Evolutionary conservation across 805 yeast genomes (phyloP).

Genomic region (Candida boleticola): DNA sequence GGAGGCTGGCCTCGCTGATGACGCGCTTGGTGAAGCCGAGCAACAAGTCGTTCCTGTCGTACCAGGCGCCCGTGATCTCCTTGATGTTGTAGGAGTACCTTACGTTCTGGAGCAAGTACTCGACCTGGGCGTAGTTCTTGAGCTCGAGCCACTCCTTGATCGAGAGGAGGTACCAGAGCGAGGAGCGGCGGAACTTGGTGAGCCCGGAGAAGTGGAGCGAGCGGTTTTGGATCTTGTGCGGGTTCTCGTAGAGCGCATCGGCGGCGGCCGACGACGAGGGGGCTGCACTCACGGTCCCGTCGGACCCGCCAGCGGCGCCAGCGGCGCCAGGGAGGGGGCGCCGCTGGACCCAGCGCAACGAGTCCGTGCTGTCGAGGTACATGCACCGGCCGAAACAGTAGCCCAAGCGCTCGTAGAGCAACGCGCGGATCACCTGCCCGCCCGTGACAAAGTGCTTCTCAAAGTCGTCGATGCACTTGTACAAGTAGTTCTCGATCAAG

Average conservation of each 20-base stretch:
- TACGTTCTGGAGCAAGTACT: slow-evolving; percentile 24
- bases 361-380: slow-evolving; percentile 9
- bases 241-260: slow-evolving; percentile 35
- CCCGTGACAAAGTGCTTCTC: slow-evolving; percentile 43
- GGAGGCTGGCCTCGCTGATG: not conserved
- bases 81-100: slow-evolving; percentile 18
- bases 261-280: slow-evolving; percentile 6
- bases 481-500: slow-evolving; percentile 39
- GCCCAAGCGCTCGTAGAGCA: slow-evolving; percentile 42
- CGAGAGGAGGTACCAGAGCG: slow-evolving; percentile 74
- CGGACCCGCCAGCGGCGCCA: slow-evolving; percentile 14
- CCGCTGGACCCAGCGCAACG: slow-evolving; percentile 12
- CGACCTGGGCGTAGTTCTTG: slow-evolving; percentile 25
- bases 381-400: slow-evolving; percentile 48
- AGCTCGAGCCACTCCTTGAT: slow-evolving; percentile 61
- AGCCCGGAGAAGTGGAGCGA: slow-evolving; percentile 47
- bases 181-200: slow-evolving; percentile 67
- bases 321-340: not conserved
- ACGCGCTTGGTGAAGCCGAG: slow-evolving; percentile 17
- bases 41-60: slow-evolving; percentile 28
- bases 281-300: slow-evolving; percentile 5
- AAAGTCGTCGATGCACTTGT: slow-evolving; percentile 47
- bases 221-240: slow-evolving; percentile 29
- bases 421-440: slow-evolving; percentile 45
- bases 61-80: slow-evolving; percentile 26